Base-by-base conservation (phyloP, 495 filamentous ascomycete genomes). In the Penicillium tannophilum region DNA sequence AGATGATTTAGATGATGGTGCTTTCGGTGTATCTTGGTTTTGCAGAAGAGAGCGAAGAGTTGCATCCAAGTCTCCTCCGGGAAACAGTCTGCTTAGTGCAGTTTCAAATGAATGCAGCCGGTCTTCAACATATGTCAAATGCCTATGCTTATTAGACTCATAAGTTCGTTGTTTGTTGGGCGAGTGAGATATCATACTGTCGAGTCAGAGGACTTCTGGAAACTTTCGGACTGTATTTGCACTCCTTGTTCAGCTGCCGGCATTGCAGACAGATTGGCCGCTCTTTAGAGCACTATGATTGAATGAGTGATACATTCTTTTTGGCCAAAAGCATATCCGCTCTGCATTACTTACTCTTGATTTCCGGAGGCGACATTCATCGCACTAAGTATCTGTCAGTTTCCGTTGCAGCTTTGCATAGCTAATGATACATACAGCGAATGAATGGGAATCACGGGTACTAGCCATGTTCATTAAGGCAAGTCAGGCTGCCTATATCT, bases 71-170 rank as follows among this genome's bases (percentile, higher is more conserved):
- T 82, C 76, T 24, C 75, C 76, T 12, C 74, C 74, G 23, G 76
- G 76, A 35, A 79, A 79, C 3, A 79, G 59, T 43, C 76, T 72
- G 45, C 73, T 70, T 41, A 79, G 58, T 16, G 76, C 76, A 41
- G 75, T 76, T 65, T 79, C 76, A 52, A 78, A 78, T 10, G 74
- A 68, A 20, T 71, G 71, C 49, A 82, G 62, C 8, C 79, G 77
- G 55, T 79, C 76, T 72, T 82, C 79, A 45, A 80, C 77, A 67
- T 73, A 76, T 1, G 79, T 80, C 53, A 82, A 68, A 56, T 82
- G 76, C 54, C 77, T 80, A 50, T 23, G 26, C 26, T n/a, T n/a
- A 56, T 65, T 54, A 63, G 58, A 44, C 30, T 62, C 6, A 20
- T 26, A 6, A 11, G 23, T 26, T 24, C 24, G 19, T 12, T 26